Percentiles rank a stretch among this genome's conserved stretches.
Evolutionary conservation across 148 eudicot species (phyloP).

Genomic region (Dysphania ambrosioides): DNA sequence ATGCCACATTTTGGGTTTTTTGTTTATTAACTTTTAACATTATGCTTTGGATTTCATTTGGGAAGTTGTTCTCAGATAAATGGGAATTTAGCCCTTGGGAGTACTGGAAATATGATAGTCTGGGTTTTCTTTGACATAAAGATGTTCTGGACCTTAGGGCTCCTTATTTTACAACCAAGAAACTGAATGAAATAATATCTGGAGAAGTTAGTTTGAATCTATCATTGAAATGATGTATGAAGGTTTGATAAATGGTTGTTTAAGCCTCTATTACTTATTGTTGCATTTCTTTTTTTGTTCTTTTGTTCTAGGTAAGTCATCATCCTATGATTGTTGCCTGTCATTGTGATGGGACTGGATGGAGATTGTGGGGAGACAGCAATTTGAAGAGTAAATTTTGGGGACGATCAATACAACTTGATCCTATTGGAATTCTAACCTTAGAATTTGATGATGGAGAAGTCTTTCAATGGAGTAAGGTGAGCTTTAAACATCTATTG

Average conservation of each 20-base stretch:
- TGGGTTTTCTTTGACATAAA: too few species aligned
- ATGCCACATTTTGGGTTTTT: neutral
- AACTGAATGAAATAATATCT: neutral
- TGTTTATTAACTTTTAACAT: neutral
- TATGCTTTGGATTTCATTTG: neutral
- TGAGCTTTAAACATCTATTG: slow-evolving; percentile 19
- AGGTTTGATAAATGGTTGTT: too few species aligned
- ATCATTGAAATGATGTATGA: neutral
- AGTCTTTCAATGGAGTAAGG: slow-evolving; percentile 95
- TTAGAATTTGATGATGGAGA: slow-evolving; percentile 93
- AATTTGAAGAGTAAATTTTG: slow-evolving; percentile 92
- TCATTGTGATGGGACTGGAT: slow-evolving; percentile 90
- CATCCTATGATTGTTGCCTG: slow-evolving; percentile 96
- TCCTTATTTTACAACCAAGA: neutral
- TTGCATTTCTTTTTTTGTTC: slow-evolving; percentile 19
- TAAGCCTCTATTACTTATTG: neutral
- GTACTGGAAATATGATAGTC: neutral
- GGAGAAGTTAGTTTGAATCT: neutral
- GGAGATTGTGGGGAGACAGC: slow-evolving; percentile 92
- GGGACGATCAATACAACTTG: slow-evolving; percentile 97
- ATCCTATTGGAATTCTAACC: slow-evolving; percentile 84
- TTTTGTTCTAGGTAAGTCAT: slow-evolving; percentile 72
- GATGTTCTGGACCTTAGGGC: too few species aligned
- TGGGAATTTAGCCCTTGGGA: neutral
- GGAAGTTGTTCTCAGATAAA: neutral